Percentiles rank a stretch among this genome's conserved stretches.
These are phyloP conservation scores for Linderniella brevidens DNA, from an alignment of 257 asterid species.

Conservation along the genomic window DNA sequence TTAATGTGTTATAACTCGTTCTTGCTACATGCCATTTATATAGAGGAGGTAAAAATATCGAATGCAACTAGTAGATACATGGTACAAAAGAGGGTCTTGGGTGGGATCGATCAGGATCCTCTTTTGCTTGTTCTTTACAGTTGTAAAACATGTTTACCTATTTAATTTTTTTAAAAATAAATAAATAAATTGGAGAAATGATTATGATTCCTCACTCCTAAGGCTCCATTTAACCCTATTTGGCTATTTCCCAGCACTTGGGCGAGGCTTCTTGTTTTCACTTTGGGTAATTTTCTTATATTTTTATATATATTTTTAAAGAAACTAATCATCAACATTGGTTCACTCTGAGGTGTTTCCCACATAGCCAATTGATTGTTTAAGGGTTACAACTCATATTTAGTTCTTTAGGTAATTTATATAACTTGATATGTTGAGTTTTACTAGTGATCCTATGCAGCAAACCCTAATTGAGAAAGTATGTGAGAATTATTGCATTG, in stretches of 20 bases:
- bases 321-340: background rate
- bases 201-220: slow-evolving; percentile 10
- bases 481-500: too few species aligned
- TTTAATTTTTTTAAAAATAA: too few species aligned
- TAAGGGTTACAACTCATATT: slow-evolving; percentile 29
- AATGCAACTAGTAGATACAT: too few species aligned
- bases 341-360: slow-evolving; percentile 29
- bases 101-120: slow-evolving; percentile 10
- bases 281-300: background rate
- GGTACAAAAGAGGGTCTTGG: background rate
- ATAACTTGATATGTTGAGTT: slow-evolving; percentile 12
- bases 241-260: slow-evolving; percentile 9
- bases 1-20: background rate
- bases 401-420: slow-evolving; percentile 13
- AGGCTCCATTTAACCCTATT: slow-evolving; percentile 20
- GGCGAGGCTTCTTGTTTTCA: slow-evolving; percentile 1
- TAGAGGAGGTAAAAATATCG: slow-evolving; percentile 13
- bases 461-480: slow-evolving; percentile 7
- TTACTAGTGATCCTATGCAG: slow-evolving; percentile 15
- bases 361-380: slow-evolving; percentile 33
- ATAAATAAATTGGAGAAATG: background rate
- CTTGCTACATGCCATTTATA: slow-evolving; percentile 13
- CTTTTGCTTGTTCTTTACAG: slow-evolving; percentile 18
- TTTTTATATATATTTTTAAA: background rate
- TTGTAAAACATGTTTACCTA: slow-evolving; percentile 15